A percentile compares a stretch with the other conserved stretches of the same genome.
Conservation (phyloP, 768 basidiomycete species). For the Xerocomellus dryophilus region DNA sequence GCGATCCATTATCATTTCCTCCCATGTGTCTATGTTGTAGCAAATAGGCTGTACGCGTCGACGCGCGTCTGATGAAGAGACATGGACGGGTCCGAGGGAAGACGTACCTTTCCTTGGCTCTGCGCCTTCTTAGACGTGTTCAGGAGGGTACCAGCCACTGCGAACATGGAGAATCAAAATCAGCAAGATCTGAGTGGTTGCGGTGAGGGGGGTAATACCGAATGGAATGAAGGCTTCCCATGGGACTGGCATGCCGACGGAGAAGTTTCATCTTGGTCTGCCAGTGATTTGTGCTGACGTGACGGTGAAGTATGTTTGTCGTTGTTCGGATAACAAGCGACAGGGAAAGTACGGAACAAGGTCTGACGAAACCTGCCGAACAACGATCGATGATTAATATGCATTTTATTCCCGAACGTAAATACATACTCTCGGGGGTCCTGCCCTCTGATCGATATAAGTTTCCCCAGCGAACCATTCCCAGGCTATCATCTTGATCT, state of each 20-base stretch:
- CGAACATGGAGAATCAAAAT: conserved; percentile 60
- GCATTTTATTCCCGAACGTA: too few species aligned
- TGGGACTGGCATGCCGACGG: conserved; percentile 82
- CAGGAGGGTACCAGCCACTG: conserved; percentile 83
- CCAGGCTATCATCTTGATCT: neutral
- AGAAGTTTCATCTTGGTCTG: neutral
- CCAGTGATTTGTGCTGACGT: neutral
- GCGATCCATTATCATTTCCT: conserved; percentile 93
- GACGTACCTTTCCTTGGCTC: conserved; percentile 83
- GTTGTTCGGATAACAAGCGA: conserved; percentile 19
- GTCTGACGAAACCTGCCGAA: neutral
- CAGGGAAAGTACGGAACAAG: neutral
- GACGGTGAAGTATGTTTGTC: conserved; percentile 19
- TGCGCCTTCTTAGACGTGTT: conserved; percentile 74
- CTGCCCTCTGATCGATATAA: neutral
- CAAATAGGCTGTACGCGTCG: conserved; percentile 62
- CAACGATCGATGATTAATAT: neutral
- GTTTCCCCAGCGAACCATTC: neutral
- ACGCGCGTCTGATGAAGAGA: neutral
- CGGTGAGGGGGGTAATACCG: conserved; percentile 42
- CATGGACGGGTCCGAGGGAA: neutral
- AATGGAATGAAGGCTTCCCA: conserved; percentile 98
- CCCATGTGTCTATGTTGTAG: conserved; percentile 86
- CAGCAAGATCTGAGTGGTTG: neutral
- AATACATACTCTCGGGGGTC: conserved; percentile 5